Evolutionary conservation across 2,329 filamentous ascomycete genomes (phyloP), one percentile per base, ranked within the genome.

Genomic region (Penicillium hesseltinei): DNA sequence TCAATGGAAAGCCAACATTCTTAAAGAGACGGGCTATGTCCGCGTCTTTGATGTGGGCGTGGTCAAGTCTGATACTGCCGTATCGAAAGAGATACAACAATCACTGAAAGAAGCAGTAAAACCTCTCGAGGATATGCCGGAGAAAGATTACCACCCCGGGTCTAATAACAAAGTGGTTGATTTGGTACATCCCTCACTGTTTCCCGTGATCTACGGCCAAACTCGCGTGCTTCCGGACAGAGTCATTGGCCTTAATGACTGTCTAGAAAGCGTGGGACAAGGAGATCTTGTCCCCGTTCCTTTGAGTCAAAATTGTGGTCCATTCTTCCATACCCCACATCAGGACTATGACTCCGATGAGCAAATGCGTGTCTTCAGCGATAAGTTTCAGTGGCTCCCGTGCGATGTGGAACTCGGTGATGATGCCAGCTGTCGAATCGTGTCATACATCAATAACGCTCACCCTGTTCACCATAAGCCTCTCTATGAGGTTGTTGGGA

Each of bases 111-210:
- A 70, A 5, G 81, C 77, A 0, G 81, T 84, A 25, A 68, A 70
- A 1, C 71, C 70, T 0, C 71, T 90, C 1, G 82, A 88, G 62
- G 67, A 82, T 38, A 76, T 84, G 0, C 81, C 81, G 0, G 81
- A 82, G 5, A 83, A 84, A 63, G 86, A 89, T 68, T 90, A 84
- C 79, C 86, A 88, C 68, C 86, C 86, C 0, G 75, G 80, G 2
- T 84, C 82, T 0, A 73, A 84, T 33, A 70, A 75, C 0, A 81
- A 81, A 57, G 86, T 90, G 0, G 78, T 88, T 1, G 81, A 90
- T 66, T 73, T 90, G 0, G 81, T 90, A 2, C 83, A 90, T 60
- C 87, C 87, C 0, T 89, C 86, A 0, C 62, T 75, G 10, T 76
- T 70, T 42, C 72, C 73, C 0, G 52, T 76, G 2, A 57, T 75